Evolutionary conservation across 2,329 filamentous ascomycete genomes (phyloP).

Genomic region (Trichoderma koningii): DNA sequence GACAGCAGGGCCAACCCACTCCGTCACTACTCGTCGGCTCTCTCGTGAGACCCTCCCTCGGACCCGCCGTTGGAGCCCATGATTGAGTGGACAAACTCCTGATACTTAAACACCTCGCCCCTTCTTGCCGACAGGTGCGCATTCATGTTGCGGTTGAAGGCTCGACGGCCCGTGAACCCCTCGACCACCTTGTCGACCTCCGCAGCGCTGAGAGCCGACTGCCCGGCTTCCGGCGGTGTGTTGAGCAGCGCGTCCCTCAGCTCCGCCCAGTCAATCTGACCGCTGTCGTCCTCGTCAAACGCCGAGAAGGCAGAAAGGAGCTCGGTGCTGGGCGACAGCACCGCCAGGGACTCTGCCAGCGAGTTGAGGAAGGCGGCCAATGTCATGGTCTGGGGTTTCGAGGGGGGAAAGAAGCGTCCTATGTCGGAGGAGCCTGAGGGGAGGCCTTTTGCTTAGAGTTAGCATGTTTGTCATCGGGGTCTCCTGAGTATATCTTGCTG

Average conservation of each 20-base stretch:
- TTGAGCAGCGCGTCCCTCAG: constrained; percentile 80
- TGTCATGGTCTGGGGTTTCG: constrained; percentile 70
- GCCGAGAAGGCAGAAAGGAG: constrained; percentile 88
- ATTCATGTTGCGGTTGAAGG: constrained; percentile 69
- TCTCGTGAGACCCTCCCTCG: constrained; percentile 35
- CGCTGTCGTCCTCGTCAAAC: constrained; percentile 94
- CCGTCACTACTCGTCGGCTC: constrained; percentile 32
- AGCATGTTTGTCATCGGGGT: background rate
- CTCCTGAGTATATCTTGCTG: background rate
- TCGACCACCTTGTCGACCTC: constrained; percentile 87
- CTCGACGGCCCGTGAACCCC: constrained; percentile 80
- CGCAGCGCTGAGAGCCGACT: constrained; percentile 62
- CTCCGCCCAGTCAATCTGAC: constrained; percentile 83
- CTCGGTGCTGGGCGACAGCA: constrained; percentile 76
- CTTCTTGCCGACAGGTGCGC: constrained; percentile 59
- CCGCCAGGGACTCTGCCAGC: constrained; percentile 71
- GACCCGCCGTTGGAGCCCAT: constrained; percentile 54
- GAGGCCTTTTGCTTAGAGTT: constrained; percentile 60
- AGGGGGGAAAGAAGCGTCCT: constrained; percentile 79
- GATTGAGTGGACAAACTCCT: constrained; percentile 80
- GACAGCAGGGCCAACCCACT: background rate
- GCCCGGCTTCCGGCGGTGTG: constrained; percentile 75
- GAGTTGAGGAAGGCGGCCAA: constrained; percentile 85
- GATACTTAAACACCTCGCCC: constrained; percentile 90
- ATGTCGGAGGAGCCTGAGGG: constrained; percentile 71